Evolutionary conservation across 2,329 filamentous ascomycete genomes (phyloP).

Genomic region (Chaetomium globosum): DNA sequence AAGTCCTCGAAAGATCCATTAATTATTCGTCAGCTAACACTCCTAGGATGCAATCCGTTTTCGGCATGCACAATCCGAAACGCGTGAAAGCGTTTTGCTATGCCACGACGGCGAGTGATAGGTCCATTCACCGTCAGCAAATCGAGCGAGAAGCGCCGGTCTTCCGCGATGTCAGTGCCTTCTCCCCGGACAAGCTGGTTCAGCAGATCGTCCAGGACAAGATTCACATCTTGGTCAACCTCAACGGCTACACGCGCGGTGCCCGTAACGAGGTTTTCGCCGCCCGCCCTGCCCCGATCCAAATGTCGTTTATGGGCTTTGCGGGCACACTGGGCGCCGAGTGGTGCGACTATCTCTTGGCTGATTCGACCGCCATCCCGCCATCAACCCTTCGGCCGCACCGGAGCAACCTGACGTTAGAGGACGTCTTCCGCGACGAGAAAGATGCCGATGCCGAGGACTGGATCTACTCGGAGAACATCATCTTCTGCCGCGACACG

Average conservation of each 20-base stretch:
- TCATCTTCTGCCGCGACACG: conserved; percentile 89
- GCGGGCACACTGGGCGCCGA: conserved; percentile 93
- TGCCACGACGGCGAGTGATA: conserved; percentile 88
- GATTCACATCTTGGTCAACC: conserved; percentile 92
- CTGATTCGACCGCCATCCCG: conserved; percentile 85
- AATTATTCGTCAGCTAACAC: conserved; percentile 10
- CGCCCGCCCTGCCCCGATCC: conserved; percentile 87
- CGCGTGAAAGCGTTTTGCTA: conserved; percentile 90
- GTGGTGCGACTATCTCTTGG: conserved; percentile 97
- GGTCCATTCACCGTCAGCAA: conserved; percentile 83
- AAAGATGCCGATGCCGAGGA: conserved; percentile 69
- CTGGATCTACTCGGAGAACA: conserved; percentile 97
- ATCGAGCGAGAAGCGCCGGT: conserved; percentile 91
- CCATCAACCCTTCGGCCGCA: conserved; percentile 77
- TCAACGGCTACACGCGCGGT: conserved; percentile 97
- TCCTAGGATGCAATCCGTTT: conserved; percentile 89
- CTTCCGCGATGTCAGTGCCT: conserved; percentile 84
- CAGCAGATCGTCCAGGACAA: conserved; percentile 83
- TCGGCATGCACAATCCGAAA: conserved; percentile 77
- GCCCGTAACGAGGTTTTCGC: conserved; percentile 98
- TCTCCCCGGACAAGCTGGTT: conserved; percentile 82
- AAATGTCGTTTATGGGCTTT: conserved; percentile 99
- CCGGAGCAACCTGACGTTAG: conserved; percentile 72
- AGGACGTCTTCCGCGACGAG: conserved; percentile 68
- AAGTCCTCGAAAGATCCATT: conserved; percentile 39